Evolutionary conservation across 2,329 filamentous ascomycete species (phyloP).

Genomic region (Cyphellophora attinorum): DNA sequence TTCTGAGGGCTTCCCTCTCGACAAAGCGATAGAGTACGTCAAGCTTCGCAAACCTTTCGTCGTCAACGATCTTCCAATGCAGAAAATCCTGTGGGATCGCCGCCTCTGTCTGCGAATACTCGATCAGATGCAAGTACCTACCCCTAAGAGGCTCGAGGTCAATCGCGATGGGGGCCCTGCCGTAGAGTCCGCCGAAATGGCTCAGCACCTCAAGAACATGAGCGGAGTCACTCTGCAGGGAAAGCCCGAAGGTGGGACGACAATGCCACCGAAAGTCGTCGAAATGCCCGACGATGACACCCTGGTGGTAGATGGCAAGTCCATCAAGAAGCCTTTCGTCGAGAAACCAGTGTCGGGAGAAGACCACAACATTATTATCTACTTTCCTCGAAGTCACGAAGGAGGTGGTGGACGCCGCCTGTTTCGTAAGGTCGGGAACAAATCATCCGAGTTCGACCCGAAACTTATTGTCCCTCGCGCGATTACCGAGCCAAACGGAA

Average conservation of each 20-base stretch:
- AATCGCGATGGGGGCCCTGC: constrained; percentile 84
- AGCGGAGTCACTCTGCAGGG: constrained; percentile 69
- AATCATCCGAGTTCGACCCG: constrained; percentile 88
- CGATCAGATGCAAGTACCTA: constrained; percentile 81
- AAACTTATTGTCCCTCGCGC: constrained; percentile 67
- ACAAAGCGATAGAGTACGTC: constrained; percentile 94
- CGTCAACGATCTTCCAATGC: constrained; percentile 95
- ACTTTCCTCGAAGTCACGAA: constrained; percentile 67
- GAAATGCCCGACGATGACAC: constrained; percentile 86
- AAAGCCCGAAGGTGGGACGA: constrained; percentile 54
- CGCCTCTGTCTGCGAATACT: constrained; percentile 80
- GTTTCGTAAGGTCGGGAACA: constrained; percentile 97
- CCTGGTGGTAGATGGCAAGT: constrained; percentile 72
- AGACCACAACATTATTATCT: constrained; percentile 98
- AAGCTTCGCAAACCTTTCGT: constrained; percentile 91
- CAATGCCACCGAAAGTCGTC: constrained; percentile 53
- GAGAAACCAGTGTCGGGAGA: constrained; percentile 98
- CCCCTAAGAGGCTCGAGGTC: constrained; percentile 79
- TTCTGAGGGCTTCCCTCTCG: constrained; percentile 90
- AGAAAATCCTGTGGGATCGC: constrained; percentile 92
- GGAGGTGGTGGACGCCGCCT: constrained; percentile 81
- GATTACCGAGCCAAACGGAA: constrained; percentile 69
- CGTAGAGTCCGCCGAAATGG: constrained; percentile 68
- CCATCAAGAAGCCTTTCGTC: constrained; percentile 86
- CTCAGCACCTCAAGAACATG: constrained; percentile 67